A percentile compares a stretch with the other conserved stretches of the same genome.
These are phyloP conservation scores for Aspergillus pseudoterreus DNA, from an alignment of 2,329 filamentous ascomycete genomes.

Conservation along the genomic window DNA sequence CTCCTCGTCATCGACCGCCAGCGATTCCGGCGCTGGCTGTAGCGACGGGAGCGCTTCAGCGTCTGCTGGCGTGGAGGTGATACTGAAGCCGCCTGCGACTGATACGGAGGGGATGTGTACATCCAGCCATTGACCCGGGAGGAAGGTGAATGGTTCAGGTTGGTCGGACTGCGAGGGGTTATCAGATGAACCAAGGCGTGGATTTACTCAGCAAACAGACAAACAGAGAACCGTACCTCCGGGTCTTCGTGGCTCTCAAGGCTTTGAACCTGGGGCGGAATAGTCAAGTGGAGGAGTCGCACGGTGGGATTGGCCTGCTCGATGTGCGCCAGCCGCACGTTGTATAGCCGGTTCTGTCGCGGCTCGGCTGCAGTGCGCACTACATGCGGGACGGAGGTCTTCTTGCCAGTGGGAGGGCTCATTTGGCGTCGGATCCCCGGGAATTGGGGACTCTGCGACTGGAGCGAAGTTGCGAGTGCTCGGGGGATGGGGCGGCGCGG, in stretches of 20 bases:
- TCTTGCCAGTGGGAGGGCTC: slow-evolving; percentile 23
- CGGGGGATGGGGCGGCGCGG: slow-evolving; percentile 5
- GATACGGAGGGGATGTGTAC: slow-evolving; percentile 66
- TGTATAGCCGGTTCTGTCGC: slow-evolving; percentile 62
- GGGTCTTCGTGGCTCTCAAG: slow-evolving; percentile 23
- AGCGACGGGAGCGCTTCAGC: slow-evolving; percentile 37
- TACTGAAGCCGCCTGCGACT: slow-evolving; percentile 81
- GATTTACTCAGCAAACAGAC: no score
- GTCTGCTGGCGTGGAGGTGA: slow-evolving; percentile 69
- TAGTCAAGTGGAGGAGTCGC: slow-evolving; percentile 63
- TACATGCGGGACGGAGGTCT: slow-evolving; percentile 53
- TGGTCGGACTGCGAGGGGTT: slow-evolving; percentile 14
- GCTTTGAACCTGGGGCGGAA: slow-evolving; percentile 46
- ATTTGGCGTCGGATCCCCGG: slow-evolving; percentile 16
- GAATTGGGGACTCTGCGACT: slow-evolving; percentile 3
- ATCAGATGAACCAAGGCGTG: no score
- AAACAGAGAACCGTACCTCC: slow-evolving; percentile 33
- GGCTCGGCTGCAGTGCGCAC: slow-evolving; percentile 72
- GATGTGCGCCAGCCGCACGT: slow-evolving; percentile 59
- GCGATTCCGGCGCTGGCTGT: slow-evolving; percentile 14
- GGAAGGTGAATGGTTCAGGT: slow-evolving; percentile 54
- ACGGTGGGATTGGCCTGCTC: slow-evolving; percentile 63
- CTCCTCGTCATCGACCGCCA: slow-evolving; percentile 15
- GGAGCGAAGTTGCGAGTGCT: not conserved
- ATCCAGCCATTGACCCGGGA: slow-evolving; percentile 85